A percentile compares a stretch with the other conserved stretches of the same genome.
phyloP scores from a whole-genome alignment of 148 eudicot species.

The Agrostemma githago region DNA sequence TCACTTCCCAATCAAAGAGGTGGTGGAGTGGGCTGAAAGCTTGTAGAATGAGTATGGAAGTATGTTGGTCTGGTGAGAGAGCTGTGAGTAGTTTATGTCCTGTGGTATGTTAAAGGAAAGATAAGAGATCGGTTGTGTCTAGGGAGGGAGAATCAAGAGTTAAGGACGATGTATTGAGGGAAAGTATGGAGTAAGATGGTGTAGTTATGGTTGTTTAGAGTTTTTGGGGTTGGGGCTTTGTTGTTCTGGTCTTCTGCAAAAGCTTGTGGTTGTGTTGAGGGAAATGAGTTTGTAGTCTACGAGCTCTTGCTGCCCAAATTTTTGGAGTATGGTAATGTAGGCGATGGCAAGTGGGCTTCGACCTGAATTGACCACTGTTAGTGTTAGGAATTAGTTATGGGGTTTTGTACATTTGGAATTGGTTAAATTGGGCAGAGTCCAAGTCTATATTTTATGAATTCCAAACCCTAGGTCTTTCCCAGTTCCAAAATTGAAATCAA shows the following conservation, averaged over 20 bases:
- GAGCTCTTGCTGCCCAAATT: neutral
- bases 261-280: too few species aligned
- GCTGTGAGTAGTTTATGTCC: neutral
- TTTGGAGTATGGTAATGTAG: too few species aligned
- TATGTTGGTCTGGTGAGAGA: neutral
- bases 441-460: too few species aligned
- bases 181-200: neutral
- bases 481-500: too few species aligned
- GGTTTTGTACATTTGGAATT: too few species aligned
- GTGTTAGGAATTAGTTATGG: too few species aligned
- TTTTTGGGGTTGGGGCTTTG: neutral
- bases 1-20: neutral
- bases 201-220: neutral
- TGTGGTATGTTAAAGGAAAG: neutral
- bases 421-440: too few species aligned
- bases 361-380: too few species aligned
- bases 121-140: neutral
- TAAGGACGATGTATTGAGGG: neutral
- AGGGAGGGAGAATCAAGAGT: neutral
- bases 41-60: neutral
- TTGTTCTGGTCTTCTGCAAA: too few species aligned
- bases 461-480: too few species aligned
- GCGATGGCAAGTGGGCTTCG: neutral
- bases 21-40: neutral
- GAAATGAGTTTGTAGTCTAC: neutral